phyloP scores from a whole-genome alignment of 495 filamentous ascomycete genomes.

The Penicillium lagena region DNA sequence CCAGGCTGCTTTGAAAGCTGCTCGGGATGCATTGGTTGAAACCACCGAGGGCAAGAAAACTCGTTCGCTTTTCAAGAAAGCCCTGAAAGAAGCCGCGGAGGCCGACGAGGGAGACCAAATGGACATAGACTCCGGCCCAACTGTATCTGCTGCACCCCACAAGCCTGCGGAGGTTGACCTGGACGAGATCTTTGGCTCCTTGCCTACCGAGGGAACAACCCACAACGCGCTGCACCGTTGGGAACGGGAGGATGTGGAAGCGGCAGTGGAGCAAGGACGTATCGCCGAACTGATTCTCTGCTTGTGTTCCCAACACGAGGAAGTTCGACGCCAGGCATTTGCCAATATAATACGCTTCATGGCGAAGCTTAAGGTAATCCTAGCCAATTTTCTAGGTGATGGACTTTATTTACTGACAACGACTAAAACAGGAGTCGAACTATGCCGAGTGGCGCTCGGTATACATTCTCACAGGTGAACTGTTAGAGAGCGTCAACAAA shows the following conservation, averaged over 20 bases:
- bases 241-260: constrained; percentile 66
- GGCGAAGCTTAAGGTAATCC: constrained; percentile 51
- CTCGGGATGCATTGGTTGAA: constrained; percentile 32
- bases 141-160: background rate
- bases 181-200: constrained; percentile 32
- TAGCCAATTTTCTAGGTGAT: background rate
- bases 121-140: constrained; percentile 10
- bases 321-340: constrained; percentile 72
- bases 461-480: constrained; percentile 68
- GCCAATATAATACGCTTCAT: constrained; percentile 58
- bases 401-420: constrained; percentile 2
- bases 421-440: constrained; percentile 43
- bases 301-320: constrained; percentile 64
- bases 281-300: constrained; percentile 62
- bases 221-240: constrained; percentile 50
- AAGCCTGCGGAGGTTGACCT: constrained; percentile 22
- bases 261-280: constrained; percentile 67
- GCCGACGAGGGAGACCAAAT: constrained; percentile 13
- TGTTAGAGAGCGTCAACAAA: constrained; percentile 62
- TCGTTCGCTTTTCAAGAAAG: constrained; percentile 34
- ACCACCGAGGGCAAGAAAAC: constrained; percentile 30
- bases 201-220: constrained; percentile 34
- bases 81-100: constrained; percentile 28
- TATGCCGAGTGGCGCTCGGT: constrained; percentile 72
- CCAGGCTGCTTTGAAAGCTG: constrained; percentile 27